Evolutionary conservation across 176 grass and related monocot species (phyloP).

Genomic region (Oryza coarctata): DNA sequence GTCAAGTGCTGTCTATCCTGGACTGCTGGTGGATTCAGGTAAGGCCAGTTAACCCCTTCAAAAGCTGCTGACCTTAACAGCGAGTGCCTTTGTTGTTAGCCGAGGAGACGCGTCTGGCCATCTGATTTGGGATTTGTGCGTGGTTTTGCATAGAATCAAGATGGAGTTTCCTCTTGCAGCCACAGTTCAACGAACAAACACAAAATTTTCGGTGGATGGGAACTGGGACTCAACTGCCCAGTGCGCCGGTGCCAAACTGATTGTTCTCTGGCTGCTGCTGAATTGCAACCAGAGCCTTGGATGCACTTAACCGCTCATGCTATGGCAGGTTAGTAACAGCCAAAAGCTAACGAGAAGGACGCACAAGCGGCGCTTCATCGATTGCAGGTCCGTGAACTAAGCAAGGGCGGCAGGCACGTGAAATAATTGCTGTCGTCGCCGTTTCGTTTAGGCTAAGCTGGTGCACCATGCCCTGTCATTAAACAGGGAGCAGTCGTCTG

Average conservation of each 20-base stretch:
- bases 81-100: neutral
- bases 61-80: neutral
- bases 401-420: neutral
- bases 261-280: neutral
- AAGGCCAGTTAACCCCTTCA: neutral
- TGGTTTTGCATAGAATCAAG: neutral
- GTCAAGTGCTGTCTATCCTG: neutral
- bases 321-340: neutral
- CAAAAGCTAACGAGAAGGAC: neutral
- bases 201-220: neutral
- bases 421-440: neutral
- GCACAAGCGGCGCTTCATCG: slow-evolving; percentile 11
- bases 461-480: neutral
- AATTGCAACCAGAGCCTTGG: slow-evolving; percentile 10
- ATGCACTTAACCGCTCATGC: neutral
- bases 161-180: neutral
- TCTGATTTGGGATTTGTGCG: neutral
- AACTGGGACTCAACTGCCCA: neutral
- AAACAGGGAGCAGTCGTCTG: neutral
- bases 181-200: neutral
- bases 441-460: neutral
- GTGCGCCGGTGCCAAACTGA: neutral
- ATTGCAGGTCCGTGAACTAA: slow-evolving; percentile 8
- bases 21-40: neutral
- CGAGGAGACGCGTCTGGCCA: slow-evolving; percentile 7